Conservation (phyloP, 2,329 filamentous ascomycete species). For the Rhexocercosporidium sp. region DNA sequence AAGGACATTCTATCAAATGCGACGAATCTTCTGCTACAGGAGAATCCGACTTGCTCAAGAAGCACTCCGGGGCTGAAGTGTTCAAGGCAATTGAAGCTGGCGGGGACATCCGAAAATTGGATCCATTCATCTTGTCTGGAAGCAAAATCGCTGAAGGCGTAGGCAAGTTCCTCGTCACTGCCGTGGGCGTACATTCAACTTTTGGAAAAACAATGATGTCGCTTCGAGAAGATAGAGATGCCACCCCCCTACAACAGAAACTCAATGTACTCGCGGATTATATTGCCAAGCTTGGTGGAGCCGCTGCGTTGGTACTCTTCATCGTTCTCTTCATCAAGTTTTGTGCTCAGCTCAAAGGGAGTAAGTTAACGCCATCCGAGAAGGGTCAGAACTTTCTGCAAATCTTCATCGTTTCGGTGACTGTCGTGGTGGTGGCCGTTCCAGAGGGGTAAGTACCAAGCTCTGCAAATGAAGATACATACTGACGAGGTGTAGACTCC, state of each 20-base stretch:
- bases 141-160: conserved; percentile 76
- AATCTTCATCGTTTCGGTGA: conserved; percentile 65
- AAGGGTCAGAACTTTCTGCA: conserved; percentile 64
- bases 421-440: conserved; percentile 65
- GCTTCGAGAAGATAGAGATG: conserved; percentile 72
- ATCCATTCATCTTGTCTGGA: conserved; percentile 79
- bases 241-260: conserved; percentile 77
- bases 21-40: conserved; percentile 77
- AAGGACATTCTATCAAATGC: conserved; percentile 69
- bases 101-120: conserved; percentile 62
- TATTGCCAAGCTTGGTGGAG: conserved; percentile 72
- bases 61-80: conserved; percentile 65
- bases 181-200: conserved; percentile 72
- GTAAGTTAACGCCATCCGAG: conserved; percentile 49
- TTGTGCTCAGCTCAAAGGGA: conserved; percentile 60
- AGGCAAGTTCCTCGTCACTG: conserved; percentile 74
- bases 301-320: conserved; percentile 74
- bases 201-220: conserved; percentile 79
- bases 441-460: conserved; percentile 20
- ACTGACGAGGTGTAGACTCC: no score
- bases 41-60: conserved; percentile 75
- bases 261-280: conserved; percentile 77
- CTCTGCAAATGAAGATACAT: no score
- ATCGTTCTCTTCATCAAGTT: conserved; percentile 79
- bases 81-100: conserved; percentile 60